Percentiles rank a stretch among this genome's conserved stretches.
Evolutionary conservation across 1,284 basidiomycete species (phyloP).

Genomic region (Cutaneotrichosporon spelunceum): DNA sequence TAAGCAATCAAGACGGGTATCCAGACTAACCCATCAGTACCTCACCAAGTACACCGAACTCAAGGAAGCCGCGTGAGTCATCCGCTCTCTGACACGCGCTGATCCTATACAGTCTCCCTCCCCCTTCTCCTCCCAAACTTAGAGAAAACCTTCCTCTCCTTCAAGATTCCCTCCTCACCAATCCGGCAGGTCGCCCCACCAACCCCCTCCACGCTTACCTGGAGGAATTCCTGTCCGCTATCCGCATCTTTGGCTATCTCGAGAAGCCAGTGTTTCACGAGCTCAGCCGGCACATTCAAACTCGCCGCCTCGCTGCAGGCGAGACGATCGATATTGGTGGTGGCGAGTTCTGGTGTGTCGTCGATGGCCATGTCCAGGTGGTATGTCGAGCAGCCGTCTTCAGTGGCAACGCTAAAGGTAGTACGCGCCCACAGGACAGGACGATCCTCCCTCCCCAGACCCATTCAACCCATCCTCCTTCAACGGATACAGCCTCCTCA

Average conservation of each 20-base stretch:
- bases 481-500: conserved; percentile 89
- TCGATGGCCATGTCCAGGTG: conserved; percentile 69
- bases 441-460: conserved; percentile 30
- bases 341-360: conserved; percentile 92
- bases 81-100: conserved; percentile 13
- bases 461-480: conserved; percentile 51
- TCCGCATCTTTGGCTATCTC: conserved; percentile 90
- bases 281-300: conserved; percentile 86
- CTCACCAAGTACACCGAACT: conserved; percentile 62
- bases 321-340: conserved; percentile 80
- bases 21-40: conserved; percentile 33
- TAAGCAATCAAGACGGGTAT: conserved; percentile 62
- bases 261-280: conserved; percentile 97
- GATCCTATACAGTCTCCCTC: conserved; percentile 25
- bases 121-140: conserved; percentile 37
- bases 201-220: conserved; percentile 84
- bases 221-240: conserved; percentile 89
- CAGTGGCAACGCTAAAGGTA: conserved; percentile 14
- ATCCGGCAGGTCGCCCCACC: conserved; percentile 61
- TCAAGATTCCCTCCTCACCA: conserved; percentile 58
- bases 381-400: conserved; percentile 24
- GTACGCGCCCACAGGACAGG: conserved; percentile 59
- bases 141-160: conserved; percentile 33
- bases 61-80: conserved; percentile 68
- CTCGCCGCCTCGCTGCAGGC: conserved; percentile 78